A percentile compares a stretch with the other conserved stretches of the same genome.
These are phyloP conservation scores for Podochytrium sp. DNA, from an alignment of 192 early-diverging fungal genomes.

Conservation along the genomic window DNA sequence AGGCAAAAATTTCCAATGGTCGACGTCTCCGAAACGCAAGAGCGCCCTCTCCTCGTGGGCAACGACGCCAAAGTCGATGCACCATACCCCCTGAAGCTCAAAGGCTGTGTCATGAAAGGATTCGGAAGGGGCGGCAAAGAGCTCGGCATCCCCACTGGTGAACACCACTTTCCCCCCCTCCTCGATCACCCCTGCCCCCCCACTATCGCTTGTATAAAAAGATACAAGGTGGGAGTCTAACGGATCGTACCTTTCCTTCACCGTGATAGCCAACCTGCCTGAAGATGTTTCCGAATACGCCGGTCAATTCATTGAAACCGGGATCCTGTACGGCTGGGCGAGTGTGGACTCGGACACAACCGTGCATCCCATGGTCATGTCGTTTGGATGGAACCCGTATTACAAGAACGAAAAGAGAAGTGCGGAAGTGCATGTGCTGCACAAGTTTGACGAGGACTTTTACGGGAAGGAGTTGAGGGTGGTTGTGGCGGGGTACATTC, in stretches of 20 bases:
- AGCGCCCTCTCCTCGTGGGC: conserved; percentile 21
- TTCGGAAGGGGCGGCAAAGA: conserved; percentile 97
- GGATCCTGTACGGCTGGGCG: conserved; percentile 97
- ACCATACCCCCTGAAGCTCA: conserved; percentile 78
- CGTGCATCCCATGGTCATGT: conserved; percentile 98
- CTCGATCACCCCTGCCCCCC: background rate
- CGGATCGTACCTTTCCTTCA: background rate
- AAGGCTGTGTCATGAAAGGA: conserved; percentile 83
- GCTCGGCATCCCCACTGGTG: conserved; percentile 96
- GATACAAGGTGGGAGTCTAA: background rate
- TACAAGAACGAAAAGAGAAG: conserved; percentile 95
- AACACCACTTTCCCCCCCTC: background rate
- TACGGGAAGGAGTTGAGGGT: conserved; percentile 85
- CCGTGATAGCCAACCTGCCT: conserved; percentile 81
- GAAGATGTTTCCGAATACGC: conserved; percentile 71
- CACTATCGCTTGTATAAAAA: background rate
- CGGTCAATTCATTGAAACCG: conserved; percentile 70
- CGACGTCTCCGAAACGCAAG: conserved; percentile 8
- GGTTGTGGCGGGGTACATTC: conserved; percentile 84
- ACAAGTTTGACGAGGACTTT: conserved; percentile 86
- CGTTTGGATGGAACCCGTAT: conserved; percentile 99
- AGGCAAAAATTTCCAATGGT: conserved; percentile 7
- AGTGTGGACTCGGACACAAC: conserved; percentile 58
- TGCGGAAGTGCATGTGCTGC: conserved; percentile 96
- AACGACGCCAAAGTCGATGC: conserved; percentile 32